Base-by-base conservation (phyloP, 2,329 filamentous ascomycete genomes). In the Trichophyton equinum region DNA sequence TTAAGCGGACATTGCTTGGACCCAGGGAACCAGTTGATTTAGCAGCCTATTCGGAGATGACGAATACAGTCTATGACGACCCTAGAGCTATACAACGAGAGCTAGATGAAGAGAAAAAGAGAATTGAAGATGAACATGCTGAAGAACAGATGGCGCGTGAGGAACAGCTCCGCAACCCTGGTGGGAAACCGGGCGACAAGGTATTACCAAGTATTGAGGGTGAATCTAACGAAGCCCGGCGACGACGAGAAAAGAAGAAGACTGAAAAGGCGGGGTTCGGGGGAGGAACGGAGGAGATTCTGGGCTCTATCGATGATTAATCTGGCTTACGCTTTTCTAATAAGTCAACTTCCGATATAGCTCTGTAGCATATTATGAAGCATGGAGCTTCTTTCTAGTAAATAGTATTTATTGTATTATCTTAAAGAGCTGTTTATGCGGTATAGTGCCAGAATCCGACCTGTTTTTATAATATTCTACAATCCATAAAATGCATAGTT, bases 1-100 rank as follows among this genome's bases (percentile, higher is more conserved):
- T 86, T 44, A 80, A 79, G 60, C 72, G 76, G 4, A 79, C 79
- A 0, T 71, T 86, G 2, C 68, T 76, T 11, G 76, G 77, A 0
- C 75, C 76, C 2, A 71, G 72, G 15, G 74, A 79, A 62, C 62
- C 68, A 2, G 73, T 79, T 27, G 72, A 76, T 64, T 70, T 79
- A 53, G 71, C 69, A 11, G 72, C 74, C 18, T 78, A 77, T 60
- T 76, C 75, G 1, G 71, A 74, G 62, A 72, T 78, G 73, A 77
- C 76, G 8, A 77, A 78, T 61, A 74, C 72, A 2, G 69, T 73
- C 8, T 76, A 73, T 51, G 74, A 75, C 58, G 74, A 76, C 59
- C 74, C 74, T 33, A 72, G 67, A 58, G 40, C 71, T 4, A 72
- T 76, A 33, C 69, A 76, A 59, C 65, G 72, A 60, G 73, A 75